Base-by-base conservation (phyloP, 176 grass and related monocot species). In the Hsuehochloa calcarea region DNA sequence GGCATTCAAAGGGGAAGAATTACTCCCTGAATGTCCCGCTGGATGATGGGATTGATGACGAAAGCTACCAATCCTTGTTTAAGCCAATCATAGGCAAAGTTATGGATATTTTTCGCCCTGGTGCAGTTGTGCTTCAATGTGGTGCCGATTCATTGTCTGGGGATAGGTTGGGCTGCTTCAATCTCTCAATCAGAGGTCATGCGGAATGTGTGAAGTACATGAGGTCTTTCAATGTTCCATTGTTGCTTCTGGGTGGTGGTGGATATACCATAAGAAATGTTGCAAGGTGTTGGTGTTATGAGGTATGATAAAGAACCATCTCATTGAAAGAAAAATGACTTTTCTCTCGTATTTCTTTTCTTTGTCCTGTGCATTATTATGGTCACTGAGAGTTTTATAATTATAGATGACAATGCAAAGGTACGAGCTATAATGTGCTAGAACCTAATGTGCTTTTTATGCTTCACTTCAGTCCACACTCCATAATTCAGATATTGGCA, bases 241-340 rank as follows among this genome's bases (percentile, higher is more conserved):
- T 97, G 73, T 58, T 97, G 72, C 89, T 97, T 65, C 92, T 97
- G 41, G 95, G 95, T 55, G 95, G 95, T 78, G 95, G 92, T 78
- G 95, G 95, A 50, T 97, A 97, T 86, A 97, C 95, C 45, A 93
- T 97, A 69, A 87, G 95, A 82, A 97, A 97, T 94, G 95, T 97
- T 50, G 90, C 95, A 45, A 88, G 95, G 5, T 94, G 95, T 58
- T 97, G 95, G 95, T 97, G 95, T 47, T 94, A 97, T 41, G 95
- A 94, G 95, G 95, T 97, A 97, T 77, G 60, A 37, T 82, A 34
- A 17, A 58, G 20, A 59, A 76, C 31, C 5, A 41, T 72, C 29
- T 31, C 0, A 6, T 59, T 56, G 1, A 54, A 88, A 26, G 72
- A 67, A 77, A 64, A 13, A 16, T 50, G 1, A 26, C 1, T 50